A percentile compares a stretch with the other conserved stretches of the same genome.
Evolutionary conservation across 2,329 filamentous ascomycete genomes (phyloP).

Genomic region (Hypoxylon sp.): DNA sequence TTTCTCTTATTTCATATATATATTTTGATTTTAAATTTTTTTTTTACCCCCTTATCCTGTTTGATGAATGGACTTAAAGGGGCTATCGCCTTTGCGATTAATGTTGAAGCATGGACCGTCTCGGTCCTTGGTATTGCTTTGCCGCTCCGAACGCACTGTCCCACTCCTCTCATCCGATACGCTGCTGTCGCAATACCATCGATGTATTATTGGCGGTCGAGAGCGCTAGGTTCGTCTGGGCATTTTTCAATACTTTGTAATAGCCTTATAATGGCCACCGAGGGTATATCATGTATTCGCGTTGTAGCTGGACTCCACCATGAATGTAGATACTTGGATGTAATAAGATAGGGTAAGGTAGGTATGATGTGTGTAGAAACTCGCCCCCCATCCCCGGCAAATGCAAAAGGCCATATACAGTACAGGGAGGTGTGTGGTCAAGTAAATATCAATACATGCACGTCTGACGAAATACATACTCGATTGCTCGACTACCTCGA

Average conservation of each 20-base stretch:
- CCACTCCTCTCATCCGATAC: constrained; percentile 31
- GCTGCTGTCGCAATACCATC: constrained; percentile 21
- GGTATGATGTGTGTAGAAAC: constrained; percentile 11
- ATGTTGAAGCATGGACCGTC: constrained; percentile 13
- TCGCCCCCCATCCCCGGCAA: constrained; percentile 33
- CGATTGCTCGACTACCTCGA: constrained; percentile 34
- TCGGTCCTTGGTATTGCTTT: constrained; percentile 15
- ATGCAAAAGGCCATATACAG: constrained; percentile 33
- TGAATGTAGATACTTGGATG: constrained; percentile 28
- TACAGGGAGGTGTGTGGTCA: constrained; percentile 21
- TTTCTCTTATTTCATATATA: not conserved
- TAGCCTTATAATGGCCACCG: constrained; percentile 23
- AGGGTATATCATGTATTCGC: constrained; percentile 28
- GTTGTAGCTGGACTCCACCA: constrained; percentile 32
- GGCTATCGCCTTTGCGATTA: not conserved
- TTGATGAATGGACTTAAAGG: constrained; percentile 15
- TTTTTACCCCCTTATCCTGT: not conserved
- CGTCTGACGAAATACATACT: constrained; percentile 40
- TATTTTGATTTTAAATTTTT: too few relatives aligned
- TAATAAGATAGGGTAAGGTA: constrained; percentile 20
- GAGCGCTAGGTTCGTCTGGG: constrained; percentile 26
- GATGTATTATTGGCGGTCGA: constrained; percentile 27
- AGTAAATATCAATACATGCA: constrained; percentile 36
- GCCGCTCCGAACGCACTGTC: constrained; percentile 32
- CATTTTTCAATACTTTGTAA: constrained; percentile 24